Evolutionary conservation across 2,329 filamentous ascomycete species (phyloP), one percentile per base, ranked within the genome.

Genomic region (Cercospora zeina): DNA sequence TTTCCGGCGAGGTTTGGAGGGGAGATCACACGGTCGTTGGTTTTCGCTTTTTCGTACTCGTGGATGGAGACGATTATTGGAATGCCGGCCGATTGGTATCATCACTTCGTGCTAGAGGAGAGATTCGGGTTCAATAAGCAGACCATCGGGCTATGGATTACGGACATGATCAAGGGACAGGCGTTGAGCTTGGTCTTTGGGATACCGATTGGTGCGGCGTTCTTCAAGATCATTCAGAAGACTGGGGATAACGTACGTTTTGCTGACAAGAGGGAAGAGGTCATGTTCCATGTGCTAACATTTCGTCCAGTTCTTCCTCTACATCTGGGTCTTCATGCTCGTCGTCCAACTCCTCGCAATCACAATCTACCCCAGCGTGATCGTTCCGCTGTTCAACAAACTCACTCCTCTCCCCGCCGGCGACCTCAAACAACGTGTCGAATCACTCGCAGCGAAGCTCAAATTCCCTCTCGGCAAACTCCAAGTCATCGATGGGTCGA

Each of bases 81-180:
- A 61, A 80, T 97, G 58, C 95, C 95, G 2, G 85, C 87, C 63
- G 89, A 87, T 59, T 87, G 97, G 77, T 99, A 97, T 82, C 88
- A 93, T 79, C 95, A 91, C 11, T 99, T 99, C 73, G 90, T 97
- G 53, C 82, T 99, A 60, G 95, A 99, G 78, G 93, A 97, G 79
- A 90, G 91, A 75, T 99, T 96, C 71, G 95, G 95, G 54, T 99
- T 99, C 85, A 99, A 99, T 79, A 99, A 99, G 81, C 92, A 96
- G 82, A 97, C 95, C 0, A 81, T 91, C 59, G 87, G 87, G 76
- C 83, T 97, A 31, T 99, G 93, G 83, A 75, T 97, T 58, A 90
- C 86, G 71, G 95, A 99, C 76, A 87, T 96, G 80, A 77, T 97
- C 80, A 99, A 99, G 83, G 87, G 89, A 33, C 92, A 96, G 76